Base-by-base conservation (phyloP, 2,329 filamentous ascomycete genomes). In the Diaporthe vaccinii region DNA sequence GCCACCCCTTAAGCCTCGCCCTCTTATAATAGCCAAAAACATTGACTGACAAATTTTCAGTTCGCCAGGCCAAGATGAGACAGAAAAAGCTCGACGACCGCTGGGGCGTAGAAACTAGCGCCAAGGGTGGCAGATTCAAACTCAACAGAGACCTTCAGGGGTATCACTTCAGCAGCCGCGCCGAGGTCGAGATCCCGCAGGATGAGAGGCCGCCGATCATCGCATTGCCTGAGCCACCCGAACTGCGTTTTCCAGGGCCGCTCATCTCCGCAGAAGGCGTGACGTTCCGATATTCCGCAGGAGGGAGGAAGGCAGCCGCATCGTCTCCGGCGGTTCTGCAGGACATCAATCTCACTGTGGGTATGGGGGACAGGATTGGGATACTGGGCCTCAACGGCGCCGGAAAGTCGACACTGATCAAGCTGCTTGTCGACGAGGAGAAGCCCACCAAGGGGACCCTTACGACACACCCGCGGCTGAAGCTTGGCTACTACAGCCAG, bases 31-130 rank as follows among this genome's bases (percentile, higher is more conserved):
- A 34, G 15, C 22, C 8, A 41, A 41, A 41, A 69, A 1, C 15
- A 55, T n/a, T 1, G 12, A 41, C 65, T 69, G 34, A 69, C 65
- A 55, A 25, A 31, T 5, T 20, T 8, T 20, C 5, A 69, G 65
- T 97, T 3, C 91, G 94, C n/a, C 94, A 96, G 85, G 95, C 94
- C 5, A 96, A 95, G 77, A 94, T 93, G 6, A 89, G 94, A 0
- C 94, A 96, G 84, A 96, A 95, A 86, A 96, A 95, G 81, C 88
- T 97, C 1, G 94, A 97, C 74, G 93, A 97, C 73, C 88, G 94
- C 8, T 94, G 92, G 91, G 95, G 95, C 0, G 83, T 97, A 79
- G 89, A 96, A 80, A 92, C 95, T 55, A 93, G 86, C 77, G 90
- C 91, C 9, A 92, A 89, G 70, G 95, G 95, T 1, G 90, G 90